Evolutionary conservation across 768 basidiomycete genomes (phyloP).

Genomic region (Tulasnella sp.): DNA sequence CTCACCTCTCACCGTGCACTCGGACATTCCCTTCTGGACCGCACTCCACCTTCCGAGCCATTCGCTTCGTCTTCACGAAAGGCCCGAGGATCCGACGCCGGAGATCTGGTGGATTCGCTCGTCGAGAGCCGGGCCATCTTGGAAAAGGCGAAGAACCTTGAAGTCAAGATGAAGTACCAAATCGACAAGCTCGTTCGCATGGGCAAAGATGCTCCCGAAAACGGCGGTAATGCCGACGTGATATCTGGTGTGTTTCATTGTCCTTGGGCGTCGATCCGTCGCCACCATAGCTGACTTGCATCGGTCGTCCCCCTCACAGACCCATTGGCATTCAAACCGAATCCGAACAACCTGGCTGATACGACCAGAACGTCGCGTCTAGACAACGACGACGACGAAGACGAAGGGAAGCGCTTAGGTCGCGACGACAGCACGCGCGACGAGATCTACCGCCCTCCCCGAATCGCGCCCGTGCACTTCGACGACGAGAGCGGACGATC

Average conservation of each 20-base stretch:
- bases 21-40: conserved; percentile 48
- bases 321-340: conserved; percentile 84
- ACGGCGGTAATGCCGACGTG: conserved; percentile 26
- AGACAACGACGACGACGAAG: conserved; percentile 27
- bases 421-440: conserved; percentile 24
- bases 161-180: conserved; percentile 84
- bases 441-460: conserved; percentile 73
- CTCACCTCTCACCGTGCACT: conserved; percentile 56
- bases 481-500: conserved; percentile 39
- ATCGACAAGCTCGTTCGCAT: conserved; percentile 85
- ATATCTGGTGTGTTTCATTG: conserved; percentile 44
- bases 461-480: conserved; percentile 83
- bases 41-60: conserved; percentile 36
- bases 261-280: neutral
- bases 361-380: conserved; percentile 7
- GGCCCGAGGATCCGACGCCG: conserved; percentile 44
- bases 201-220: conserved; percentile 43
- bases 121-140: conserved; percentile 71
- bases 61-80: conserved; percentile 45
- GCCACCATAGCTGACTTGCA: neutral
- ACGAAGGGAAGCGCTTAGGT: conserved; percentile 19
- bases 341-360: conserved; percentile 60
- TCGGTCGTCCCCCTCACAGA: conserved; percentile 39
- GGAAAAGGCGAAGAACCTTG: conserved; percentile 79
- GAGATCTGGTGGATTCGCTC: conserved; percentile 70